A percentile compares a stretch with the other conserved stretches of the same genome.
Conservation (phyloP, 225 moss, liverwort and hornwort genomes). For the Straminergon stramineum region DNA sequence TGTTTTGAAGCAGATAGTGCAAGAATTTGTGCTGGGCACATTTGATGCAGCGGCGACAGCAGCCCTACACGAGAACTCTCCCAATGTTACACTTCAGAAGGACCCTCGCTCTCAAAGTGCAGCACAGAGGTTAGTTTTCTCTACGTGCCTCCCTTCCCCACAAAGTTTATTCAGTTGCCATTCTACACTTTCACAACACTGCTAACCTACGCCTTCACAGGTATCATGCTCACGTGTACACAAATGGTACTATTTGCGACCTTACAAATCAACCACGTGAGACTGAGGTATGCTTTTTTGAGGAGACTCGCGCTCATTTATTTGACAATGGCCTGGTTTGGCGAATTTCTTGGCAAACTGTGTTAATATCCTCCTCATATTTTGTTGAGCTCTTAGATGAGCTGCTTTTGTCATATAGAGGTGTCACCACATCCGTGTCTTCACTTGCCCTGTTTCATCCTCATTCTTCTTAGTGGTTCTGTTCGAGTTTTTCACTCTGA, state of each 20-base stretch:
- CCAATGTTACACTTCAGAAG: slow-evolving; percentile 66
- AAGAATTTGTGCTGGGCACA: slow-evolving; percentile 73
- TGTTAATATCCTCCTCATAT: background rate
- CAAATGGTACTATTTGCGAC: slow-evolving; percentile 86
- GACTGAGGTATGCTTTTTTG: slow-evolving; percentile 62
- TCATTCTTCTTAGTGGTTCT: background rate
- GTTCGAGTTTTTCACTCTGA: background rate
- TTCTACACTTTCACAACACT: background rate
- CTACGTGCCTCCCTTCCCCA: background rate
- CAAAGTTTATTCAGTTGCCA: background rate
- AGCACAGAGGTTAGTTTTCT: slow-evolving; percentile 62
- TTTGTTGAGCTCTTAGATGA: background rate
- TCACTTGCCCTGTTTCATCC: background rate
- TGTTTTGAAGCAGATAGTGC: slow-evolving; percentile 25
- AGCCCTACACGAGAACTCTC: slow-evolving; percentile 62
- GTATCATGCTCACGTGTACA: slow-evolving; percentile 88
- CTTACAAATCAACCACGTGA: slow-evolving; percentile 80
- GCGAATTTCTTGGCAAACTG: background rate
- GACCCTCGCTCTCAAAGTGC: slow-evolving; percentile 92
- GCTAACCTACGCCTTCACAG: slow-evolving; percentile 25
- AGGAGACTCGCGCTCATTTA: background rate
- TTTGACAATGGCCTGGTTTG: background rate
- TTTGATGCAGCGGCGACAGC: slow-evolving; percentile 63
- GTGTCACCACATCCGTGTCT: background rate
- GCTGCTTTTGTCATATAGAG: background rate